Evolutionary conservation across 1,284 basidiomycete genomes (phyloP).

Genomic region (Marasmius oreades): DNA sequence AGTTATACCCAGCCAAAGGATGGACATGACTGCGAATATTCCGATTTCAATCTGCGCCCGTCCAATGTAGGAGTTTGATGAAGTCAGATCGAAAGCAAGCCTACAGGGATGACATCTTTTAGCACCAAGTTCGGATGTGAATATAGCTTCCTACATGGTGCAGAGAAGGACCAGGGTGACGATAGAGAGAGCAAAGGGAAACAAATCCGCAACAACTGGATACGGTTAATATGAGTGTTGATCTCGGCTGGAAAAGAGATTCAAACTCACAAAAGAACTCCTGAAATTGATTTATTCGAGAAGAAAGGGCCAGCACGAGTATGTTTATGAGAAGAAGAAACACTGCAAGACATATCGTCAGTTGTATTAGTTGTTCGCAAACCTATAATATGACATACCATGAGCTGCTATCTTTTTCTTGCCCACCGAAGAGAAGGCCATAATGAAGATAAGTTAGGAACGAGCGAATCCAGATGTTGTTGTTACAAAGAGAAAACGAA

Average conservation of each 20-base stretch:
- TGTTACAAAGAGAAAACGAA: background rate
- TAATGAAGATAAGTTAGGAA: background rate
- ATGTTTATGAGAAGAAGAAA: slow-evolving; percentile 43
- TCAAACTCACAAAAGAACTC: slow-evolving; percentile 53
- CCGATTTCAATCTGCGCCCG: slow-evolving; percentile 47
- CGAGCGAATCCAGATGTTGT: background rate
- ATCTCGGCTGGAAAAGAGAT: background rate
- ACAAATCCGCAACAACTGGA: slow-evolving; percentile 56
- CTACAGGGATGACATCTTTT: slow-evolving; percentile 23
- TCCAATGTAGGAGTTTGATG: slow-evolving; percentile 39
- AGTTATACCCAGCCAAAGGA: slow-evolving; percentile 52
- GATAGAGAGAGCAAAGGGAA: slow-evolving; percentile 55
- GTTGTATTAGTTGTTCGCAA: background rate
- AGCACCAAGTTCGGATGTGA: background rate
- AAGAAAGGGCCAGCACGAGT: slow-evolving; percentile 49
- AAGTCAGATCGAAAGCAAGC: slow-evolving; percentile 38
- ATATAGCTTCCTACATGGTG: slow-evolving; percentile 31
- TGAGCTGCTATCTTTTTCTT: slow-evolving; percentile 28
- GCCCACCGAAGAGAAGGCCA: slow-evolving; percentile 23
- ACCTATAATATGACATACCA: slow-evolving; percentile 18
- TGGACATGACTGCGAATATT: slow-evolving; percentile 38
- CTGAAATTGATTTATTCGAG: slow-evolving; percentile 52
- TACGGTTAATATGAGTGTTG: background rate
- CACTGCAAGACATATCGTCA: no score
- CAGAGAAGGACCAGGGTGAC: slow-evolving; percentile 42